phyloP scores from a whole-genome alignment of 1,284 basidiomycete species.

The Rugosomyces carneus region DNA sequence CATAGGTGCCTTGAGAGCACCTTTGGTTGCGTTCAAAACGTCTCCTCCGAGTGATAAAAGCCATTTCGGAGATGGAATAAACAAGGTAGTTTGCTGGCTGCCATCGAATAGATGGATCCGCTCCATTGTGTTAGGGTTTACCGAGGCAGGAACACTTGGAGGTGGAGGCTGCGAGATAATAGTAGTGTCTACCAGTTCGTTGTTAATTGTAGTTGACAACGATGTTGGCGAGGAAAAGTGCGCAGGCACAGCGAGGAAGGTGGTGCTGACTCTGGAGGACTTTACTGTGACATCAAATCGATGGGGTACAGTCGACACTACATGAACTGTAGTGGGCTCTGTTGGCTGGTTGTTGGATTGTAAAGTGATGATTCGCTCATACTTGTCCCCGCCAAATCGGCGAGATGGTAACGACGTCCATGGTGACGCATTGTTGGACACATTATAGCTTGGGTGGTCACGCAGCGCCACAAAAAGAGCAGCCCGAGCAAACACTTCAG shows the following conservation, averaged over 20 bases:
- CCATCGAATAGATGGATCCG: slow-evolving; percentile 64
- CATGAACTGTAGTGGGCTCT: slow-evolving; percentile 37
- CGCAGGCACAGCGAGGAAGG: slow-evolving; percentile 49
- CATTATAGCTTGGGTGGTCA: slow-evolving; percentile 37
- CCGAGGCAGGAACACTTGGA: slow-evolving; percentile 42
- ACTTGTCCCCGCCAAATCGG: slow-evolving; percentile 71
- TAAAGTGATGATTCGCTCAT: slow-evolving; percentile 54
- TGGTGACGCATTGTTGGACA: slow-evolving; percentile 35
- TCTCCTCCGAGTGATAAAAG: slow-evolving; percentile 56
- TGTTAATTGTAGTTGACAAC: slow-evolving; percentile 45
- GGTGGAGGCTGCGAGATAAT: slow-evolving; percentile 65
- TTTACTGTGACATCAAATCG: slow-evolving; percentile 52
- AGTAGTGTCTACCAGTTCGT: slow-evolving; percentile 47
- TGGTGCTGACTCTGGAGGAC: slow-evolving; percentile 27
- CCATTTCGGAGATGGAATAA: slow-evolving; percentile 62
- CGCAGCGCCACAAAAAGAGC: slow-evolving; percentile 72
- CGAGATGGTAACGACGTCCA: slow-evolving; percentile 68
- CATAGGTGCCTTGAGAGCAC: slow-evolving; percentile 75
- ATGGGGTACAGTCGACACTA: slow-evolving; percentile 37
- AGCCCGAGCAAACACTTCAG: slow-evolving; percentile 69
- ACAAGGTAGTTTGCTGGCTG: slow-evolving; percentile 53
- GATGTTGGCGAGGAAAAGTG: slow-evolving; percentile 44
- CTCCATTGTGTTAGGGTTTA: slow-evolving; percentile 50
- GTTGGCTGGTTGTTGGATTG: slow-evolving; percentile 43
- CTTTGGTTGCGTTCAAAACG: slow-evolving; percentile 42